These are phyloP conservation scores for Hibiscus trionum DNA, from an alignment of 345 rosid genomes.

Conservation along the genomic window DNA sequence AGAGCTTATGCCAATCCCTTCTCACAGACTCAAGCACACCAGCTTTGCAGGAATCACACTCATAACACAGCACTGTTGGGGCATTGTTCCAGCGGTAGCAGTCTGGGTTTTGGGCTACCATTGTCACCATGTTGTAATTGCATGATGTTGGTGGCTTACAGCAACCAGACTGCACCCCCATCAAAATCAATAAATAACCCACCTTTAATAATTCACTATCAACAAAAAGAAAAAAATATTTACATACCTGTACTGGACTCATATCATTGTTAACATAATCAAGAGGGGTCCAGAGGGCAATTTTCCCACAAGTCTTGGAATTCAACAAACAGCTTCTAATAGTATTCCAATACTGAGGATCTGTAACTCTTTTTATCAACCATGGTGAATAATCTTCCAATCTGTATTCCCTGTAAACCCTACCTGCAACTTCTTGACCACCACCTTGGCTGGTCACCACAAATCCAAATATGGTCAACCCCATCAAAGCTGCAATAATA, in stretches of 20 bases:
- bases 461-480: conserved; percentile 66
- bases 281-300: conserved; percentile 75
- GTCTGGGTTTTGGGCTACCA: conserved; percentile 60
- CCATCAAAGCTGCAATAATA: conserved; percentile 57
- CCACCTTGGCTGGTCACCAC: conserved; percentile 76
- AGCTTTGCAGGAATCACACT: conserved; percentile 93
- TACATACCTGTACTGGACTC: conserved; percentile 70
- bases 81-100: conserved; percentile 79
- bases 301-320: conserved; percentile 56
- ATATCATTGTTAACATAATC: conserved; percentile 59
- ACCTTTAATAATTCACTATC: too few relatives aligned
- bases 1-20: conserved; percentile 79
- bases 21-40: conserved; percentile 75
- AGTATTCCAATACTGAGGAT: conserved; percentile 56
- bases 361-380: conserved; percentile 52
- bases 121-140: conserved; percentile 44
- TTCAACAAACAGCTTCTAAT: conserved; percentile 66
- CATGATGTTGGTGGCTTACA: conserved; percentile 96
- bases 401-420: conserved; percentile 62
- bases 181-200: background rate
- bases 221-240: too few relatives aligned
- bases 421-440: conserved; percentile 57
- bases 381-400: conserved; percentile 72
- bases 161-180: conserved; percentile 63
- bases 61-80: conserved; percentile 55